Evolutionary conservation across 345 rosid species (phyloP), one percentile per base, ranked within the genome.

Genomic region (Cardiospermum halicacabum): DNA sequence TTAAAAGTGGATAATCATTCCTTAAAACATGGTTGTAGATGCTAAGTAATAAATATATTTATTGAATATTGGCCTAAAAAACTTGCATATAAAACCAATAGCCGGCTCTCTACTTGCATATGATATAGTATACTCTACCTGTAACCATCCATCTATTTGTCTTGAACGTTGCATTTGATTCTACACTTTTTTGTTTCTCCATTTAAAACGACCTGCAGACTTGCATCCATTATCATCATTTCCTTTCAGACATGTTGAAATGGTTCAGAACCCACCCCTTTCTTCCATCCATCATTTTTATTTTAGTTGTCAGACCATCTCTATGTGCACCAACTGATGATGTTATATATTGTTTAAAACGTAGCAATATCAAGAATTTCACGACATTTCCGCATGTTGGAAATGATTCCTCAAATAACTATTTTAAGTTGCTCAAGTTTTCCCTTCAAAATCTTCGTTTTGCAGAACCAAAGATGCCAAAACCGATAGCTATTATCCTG

Each of bases 401-500:
- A 27, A 61, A 68, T 7, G 59, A 77, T 21, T 56, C 77, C 7
- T 28, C 68, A 11, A 4, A 21, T 57, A 80, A 77, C 60, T 78
- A 72, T 69, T 78, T 68, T 34, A 43, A 55, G 11, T 58, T 86
- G n/a, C 85, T 86, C 18, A 50, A 75, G 8, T 82, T 75, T 59
- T 81, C 82, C 15, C 62, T 79, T 53, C 77, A 71, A 53, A 85
- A 85, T 16, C 83, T 77, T 16, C 73, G 84, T 18, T 83, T 81
- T 51, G 43, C 68, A 1, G 75, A 71, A 4, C 61, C 84, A 7
- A 30, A 56, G 1, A 68, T 68, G 50, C 81, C 90, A 4, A 82
- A 77, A 56, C 88, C 91, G 1, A 50, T 47, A 15, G 80, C 57
- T 11, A 81, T 83, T 11, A 54, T 83, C 56, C 48, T 82, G 24